Evolutionary conservation across 805 yeast species (phyloP).

Genomic region (Wickerhamiella cacticola): DNA sequence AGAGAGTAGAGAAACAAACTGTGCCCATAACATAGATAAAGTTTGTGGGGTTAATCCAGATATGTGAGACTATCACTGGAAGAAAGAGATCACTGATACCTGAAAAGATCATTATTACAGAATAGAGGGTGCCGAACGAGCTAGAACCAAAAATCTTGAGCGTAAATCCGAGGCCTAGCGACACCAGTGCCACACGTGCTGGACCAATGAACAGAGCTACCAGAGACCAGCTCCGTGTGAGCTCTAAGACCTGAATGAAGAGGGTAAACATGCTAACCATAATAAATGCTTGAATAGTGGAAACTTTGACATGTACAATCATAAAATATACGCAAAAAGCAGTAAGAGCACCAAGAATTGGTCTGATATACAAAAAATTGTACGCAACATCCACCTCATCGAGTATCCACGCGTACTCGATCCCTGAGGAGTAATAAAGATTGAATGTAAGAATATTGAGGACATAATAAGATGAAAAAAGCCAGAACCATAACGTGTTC

Average conservation of each 20-base stretch:
- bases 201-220: conserved; percentile 8
- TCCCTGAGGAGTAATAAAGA: conserved; percentile 9
- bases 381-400: background rate
- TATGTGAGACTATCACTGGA: conserved; percentile 12
- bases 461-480: background rate
- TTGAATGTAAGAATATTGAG: conserved; percentile 2
- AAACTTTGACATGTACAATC: background rate
- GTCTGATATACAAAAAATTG: background rate
- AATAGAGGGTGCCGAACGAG: conserved; percentile 13
- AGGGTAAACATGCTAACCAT: conserved; percentile 1
- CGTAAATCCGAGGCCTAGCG: conserved; percentile 7
- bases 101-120: conserved; percentile 3
- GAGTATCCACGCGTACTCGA: conserved; percentile 10
- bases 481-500: conserved; percentile 11
- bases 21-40: background rate
- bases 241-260: background rate
- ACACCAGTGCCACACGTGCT: conserved; percentile 1
- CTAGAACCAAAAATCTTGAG: conserved; percentile 9
- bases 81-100: conserved; percentile 9
- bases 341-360: conserved; percentile 1
- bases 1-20: conserved; percentile 4
- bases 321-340: conserved; percentile 1
- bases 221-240: conserved; percentile 4
- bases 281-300: background rate
- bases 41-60: conserved; percentile 6